Evolutionary conservation across 148 eudicot species (phyloP), one percentile per base, ranked within the genome.

Genomic region (Heliosperma pusillum): DNA sequence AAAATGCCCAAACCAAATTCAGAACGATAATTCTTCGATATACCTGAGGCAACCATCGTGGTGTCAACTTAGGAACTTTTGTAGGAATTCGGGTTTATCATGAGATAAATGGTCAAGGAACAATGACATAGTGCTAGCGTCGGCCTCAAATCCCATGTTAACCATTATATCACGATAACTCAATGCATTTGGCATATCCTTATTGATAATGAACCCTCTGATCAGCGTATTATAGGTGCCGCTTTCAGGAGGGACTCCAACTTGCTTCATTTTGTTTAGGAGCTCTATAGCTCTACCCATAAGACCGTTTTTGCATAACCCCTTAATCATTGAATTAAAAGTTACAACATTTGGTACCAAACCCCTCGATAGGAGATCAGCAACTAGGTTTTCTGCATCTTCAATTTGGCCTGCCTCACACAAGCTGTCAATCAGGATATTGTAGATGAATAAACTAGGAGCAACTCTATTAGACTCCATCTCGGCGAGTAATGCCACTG

Each of bases 221-320:
- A 63, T 63, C 13, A 63, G 26, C 7, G 67, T 63, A 63, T 13
- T 66, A 29, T 66, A 75, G 53, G 78, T 66, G 5, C 27, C 5
- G 29, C 33, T 27, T 50, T 75, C n/a, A 22, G 79, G 79, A 2
- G 68, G 15, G 40, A 70, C 53, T n/a, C 64, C 71, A 25, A 13
- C 10, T 4, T 30, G n/a, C 55, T 68, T 67, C 74, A 74, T 69
- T 33, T 27, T 52, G 7, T 24, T 17, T 0, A 79, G 36, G 3
- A 60, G 2, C 3, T 61, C 11, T 20, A 7, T 19, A 29, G 81
- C 81, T 36, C 65, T 47, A 55, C 7, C 1, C 52, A 78, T 59
- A 7, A 78, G 45, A 40, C 77, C 73, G 22, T 42, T 22, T 17
- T 73, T 65, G 68, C 77, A 78, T 0, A 42, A 45, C 2, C 81